Evolutionary conservation across 257 asterid species (phyloP).

Genomic region (Solanum habrochaites): DNA sequence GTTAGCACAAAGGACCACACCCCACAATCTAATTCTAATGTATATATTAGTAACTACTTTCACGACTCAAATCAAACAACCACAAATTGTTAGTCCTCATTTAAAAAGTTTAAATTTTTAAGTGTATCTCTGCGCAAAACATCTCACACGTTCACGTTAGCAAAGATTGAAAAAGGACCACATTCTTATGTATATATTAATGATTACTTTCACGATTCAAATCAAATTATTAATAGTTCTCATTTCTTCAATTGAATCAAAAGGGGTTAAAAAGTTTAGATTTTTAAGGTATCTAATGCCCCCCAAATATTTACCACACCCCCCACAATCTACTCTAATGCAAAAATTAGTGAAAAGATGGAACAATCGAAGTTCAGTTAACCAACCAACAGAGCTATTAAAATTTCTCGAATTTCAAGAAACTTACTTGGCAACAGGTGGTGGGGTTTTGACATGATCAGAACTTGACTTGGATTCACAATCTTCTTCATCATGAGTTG

Average conservation of each 20-base stretch:
- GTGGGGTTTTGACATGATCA: constrained; percentile 19
- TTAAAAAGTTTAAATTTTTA: background rate
- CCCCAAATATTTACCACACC: too few relatives aligned
- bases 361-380: background rate
- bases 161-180: background rate
- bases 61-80: background rate
- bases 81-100: background rate
- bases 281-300: too few relatives aligned
- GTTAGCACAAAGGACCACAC: background rate
- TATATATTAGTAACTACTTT: background rate
- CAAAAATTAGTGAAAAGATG: background rate
- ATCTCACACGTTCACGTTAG: background rate
- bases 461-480: constrained; percentile 4
- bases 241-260: background rate
- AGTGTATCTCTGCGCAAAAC: background rate
- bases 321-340: too few relatives aligned
- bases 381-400: background rate
- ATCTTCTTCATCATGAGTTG: constrained; percentile 8
- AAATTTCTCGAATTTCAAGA: background rate
- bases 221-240: background rate
- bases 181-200: background rate
- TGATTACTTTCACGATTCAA: background rate
- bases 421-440: constrained; percentile 60
- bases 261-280: background rate
- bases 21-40: background rate